These are phyloP conservation scores for Incumbomyces delicatus DNA, from an alignment of 2,329 filamentous ascomycete species.

Conservation along the genomic window DNA sequence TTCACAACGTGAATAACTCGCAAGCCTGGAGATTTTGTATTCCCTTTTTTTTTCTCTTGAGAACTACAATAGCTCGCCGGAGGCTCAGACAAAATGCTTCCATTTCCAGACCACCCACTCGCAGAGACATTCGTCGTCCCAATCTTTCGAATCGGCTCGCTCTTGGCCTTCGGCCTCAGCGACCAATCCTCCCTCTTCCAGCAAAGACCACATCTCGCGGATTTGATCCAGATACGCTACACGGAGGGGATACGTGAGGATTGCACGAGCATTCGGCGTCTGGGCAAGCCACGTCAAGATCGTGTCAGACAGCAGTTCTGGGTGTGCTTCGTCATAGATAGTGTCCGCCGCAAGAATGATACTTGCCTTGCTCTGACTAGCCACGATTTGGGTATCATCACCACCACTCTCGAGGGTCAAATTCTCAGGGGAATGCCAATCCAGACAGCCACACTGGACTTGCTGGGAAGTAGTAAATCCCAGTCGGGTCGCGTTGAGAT, in stretches of 20 bases:
- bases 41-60: too few relatives aligned
- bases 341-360: constrained; percentile 35
- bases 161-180: constrained; percentile 35
- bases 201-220: constrained; percentile 31
- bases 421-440: constrained; percentile 28
- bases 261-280: constrained; percentile 23
- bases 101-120: constrained; percentile 42
- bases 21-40: too few relatives aligned
- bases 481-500: constrained; percentile 59
- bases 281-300: constrained; percentile 29
- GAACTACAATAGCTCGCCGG: too few relatives aligned
- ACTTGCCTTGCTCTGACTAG: constrained; percentile 22
- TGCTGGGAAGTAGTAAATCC: constrained; percentile 51
- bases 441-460: constrained; percentile 25
- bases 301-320: constrained; percentile 27
- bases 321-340: constrained; percentile 34
- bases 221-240: constrained; percentile 36
- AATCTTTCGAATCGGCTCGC: constrained; percentile 37
- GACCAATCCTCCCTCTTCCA: constrained; percentile 30
- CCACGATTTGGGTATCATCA: constrained; percentile 8
- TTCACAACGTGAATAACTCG: too few relatives aligned
- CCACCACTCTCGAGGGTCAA: constrained; percentile 13
- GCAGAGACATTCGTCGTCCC: constrained; percentile 36
- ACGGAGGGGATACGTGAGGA: constrained; percentile 32
- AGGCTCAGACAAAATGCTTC: too few relatives aligned